Percentiles rank a stretch among this genome's conserved stretches.
Conservation (phyloP, 108 stramenopile species). For the Pseudonitzschia delicatissima region DNA sequence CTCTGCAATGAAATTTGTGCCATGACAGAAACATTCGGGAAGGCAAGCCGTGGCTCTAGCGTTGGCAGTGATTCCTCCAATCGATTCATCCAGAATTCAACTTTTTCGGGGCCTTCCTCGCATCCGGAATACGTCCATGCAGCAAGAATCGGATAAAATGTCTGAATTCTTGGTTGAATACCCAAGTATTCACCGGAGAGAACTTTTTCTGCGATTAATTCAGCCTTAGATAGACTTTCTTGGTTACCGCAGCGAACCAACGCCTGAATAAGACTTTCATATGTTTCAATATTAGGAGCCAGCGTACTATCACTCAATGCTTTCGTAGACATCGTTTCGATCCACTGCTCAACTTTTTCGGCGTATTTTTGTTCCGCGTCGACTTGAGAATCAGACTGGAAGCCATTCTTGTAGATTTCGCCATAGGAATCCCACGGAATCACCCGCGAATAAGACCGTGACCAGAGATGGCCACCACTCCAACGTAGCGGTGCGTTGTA, state of each 20-base stretch:
- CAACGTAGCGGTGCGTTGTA: constrained; percentile 70
- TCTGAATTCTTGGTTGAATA: constrained; percentile 33
- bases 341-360: constrained; percentile 48
- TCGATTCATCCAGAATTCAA: constrained; percentile 49
- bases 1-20: constrained; percentile 14
- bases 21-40: constrained; percentile 9
- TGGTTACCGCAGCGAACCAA: constrained; percentile 64
- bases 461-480: constrained; percentile 28
- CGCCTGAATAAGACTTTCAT: constrained; percentile 71
- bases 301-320: constrained; percentile 17
- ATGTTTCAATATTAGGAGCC: constrained; percentile 55
- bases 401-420: constrained; percentile 37
- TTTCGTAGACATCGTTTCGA: constrained; percentile 37
- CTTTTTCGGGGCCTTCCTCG: constrained; percentile 43
- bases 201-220: constrained; percentile 34
- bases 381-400: constrained; percentile 25
- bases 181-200: background rate
- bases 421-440: constrained; percentile 46
- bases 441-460: constrained; percentile 27
- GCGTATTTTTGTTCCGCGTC: constrained; percentile 35
- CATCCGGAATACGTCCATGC: constrained; percentile 55
- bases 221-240: constrained; percentile 54
- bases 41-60: background rate
- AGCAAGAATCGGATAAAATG: constrained; percentile 71
- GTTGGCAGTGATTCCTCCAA: background rate